Conservation (phyloP, 345 rosid species). For the Bruguiera gymnorhiza region DNA sequence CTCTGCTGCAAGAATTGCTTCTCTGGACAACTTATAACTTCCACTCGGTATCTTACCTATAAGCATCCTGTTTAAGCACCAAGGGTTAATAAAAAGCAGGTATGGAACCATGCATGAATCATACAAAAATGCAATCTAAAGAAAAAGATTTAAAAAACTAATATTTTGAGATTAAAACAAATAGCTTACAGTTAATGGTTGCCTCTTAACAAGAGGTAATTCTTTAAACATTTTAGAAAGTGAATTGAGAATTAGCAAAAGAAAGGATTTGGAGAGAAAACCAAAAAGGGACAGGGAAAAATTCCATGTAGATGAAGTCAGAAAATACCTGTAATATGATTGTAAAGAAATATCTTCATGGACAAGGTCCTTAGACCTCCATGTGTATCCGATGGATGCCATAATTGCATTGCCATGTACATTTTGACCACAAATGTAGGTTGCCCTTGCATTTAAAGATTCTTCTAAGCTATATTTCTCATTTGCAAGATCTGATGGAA, state of each 20-base stretch:
- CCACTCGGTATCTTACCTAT: conserved; percentile 73
- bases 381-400: conserved; percentile 80
- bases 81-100: not conserved
- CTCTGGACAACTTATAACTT: conserved; percentile 71
- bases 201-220: not conserved
- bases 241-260: not conserved
- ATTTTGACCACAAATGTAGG: conserved; percentile 65
- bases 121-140: conserved; percentile 2
- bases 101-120: not conserved
- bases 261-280: conserved; percentile 4
- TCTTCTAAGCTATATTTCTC: conserved; percentile 28
- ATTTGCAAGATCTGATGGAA: conserved; percentile 34
- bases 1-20: conserved; percentile 64
- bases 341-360: conserved; percentile 58
- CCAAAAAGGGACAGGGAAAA: not conserved
- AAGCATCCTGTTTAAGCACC: conserved; percentile 46
- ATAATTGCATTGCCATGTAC: conserved; percentile 75
- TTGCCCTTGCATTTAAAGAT: conserved; percentile 68
- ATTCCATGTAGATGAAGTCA: conserved; percentile 1
- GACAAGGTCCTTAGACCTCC: conserved; percentile 69
- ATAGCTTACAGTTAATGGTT: no score
- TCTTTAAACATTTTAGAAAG: no score
- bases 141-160: not conserved
- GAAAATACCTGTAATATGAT: conserved; percentile 70
- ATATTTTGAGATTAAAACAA: no score